A percentile compares a stretch with the other conserved stretches of the same genome.
Evolutionary conservation across 345 rosid genomes (phyloP).

Genomic region (Cardamine chenopodiifolia): DNA sequence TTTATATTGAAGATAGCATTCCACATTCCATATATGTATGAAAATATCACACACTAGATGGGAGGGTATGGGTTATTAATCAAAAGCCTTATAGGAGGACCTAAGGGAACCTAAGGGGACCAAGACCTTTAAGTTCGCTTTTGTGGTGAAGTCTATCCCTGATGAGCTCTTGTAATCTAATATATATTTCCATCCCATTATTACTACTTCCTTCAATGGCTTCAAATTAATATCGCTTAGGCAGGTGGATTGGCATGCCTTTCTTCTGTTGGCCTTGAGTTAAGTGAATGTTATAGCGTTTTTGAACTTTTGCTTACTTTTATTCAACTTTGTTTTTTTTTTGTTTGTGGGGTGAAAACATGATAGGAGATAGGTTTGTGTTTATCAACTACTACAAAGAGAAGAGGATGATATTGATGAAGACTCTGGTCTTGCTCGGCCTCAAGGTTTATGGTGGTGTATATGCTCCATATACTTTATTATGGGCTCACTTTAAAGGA

Average conservation of each 20-base stretch:
- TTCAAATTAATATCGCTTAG: slow-evolving; percentile 62
- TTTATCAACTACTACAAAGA: slow-evolving; percentile 59
- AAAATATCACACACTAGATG: background rate
- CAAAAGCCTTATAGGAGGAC: no score
- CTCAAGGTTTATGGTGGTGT: slow-evolving; percentile 65
- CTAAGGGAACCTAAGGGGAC: no score
- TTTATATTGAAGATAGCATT: slow-evolving; percentile 61
- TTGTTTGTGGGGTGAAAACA: background rate
- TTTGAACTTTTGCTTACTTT: background rate
- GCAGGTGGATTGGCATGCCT: slow-evolving; percentile 85
- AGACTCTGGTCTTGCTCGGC: slow-evolving; percentile 56
- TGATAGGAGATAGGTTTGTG: slow-evolving; percentile 40
- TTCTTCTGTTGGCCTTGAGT: slow-evolving; percentile 62
- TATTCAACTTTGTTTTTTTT: background rate
- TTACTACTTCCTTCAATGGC: slow-evolving; percentile 87
- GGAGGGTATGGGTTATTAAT: no score
- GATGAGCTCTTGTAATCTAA: slow-evolving; percentile 67
- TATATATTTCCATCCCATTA: slow-evolving; percentile 71
- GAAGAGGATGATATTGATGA: slow-evolving; percentile 57
- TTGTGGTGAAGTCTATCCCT: slow-evolving; percentile 46
- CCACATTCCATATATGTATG: slow-evolving; percentile 64
- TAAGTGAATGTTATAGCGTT: background rate
- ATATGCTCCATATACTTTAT: slow-evolving; percentile 62
- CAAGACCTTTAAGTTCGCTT: background rate
- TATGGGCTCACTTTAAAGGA: slow-evolving; percentile 72